Evolutionary conservation across 352 stramenopile genomes (phyloP), one percentile per base, ranked within the genome.

Genomic region (Peronosclerospora sorghi): DNA sequence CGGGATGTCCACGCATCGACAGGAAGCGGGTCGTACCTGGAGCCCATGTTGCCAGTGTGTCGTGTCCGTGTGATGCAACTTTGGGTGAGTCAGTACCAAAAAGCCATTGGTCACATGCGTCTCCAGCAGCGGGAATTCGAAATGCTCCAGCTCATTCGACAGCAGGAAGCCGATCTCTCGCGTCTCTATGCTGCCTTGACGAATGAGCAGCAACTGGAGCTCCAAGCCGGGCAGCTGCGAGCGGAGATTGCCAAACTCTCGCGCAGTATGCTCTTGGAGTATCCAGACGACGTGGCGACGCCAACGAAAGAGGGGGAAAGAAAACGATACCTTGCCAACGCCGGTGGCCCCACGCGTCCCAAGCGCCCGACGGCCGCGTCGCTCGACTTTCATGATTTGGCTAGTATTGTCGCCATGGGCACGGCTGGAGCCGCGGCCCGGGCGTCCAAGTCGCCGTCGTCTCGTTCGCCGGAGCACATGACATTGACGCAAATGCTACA

Each of bases 101-200:
- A 92, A 32, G 79, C 79, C 1, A 87, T 92, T 36, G 82, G 79
- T 17, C 79, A 92, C 50, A 92, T 92, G 79, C 72, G 79, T 1
- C 43, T 92, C 27, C 79, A 92, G 46, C 79, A 92, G 54, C 79
- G 79, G 21, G 79, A 92, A 41, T 85, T 83, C 15, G 79, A 92
- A 29, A 87, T 92, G 73, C 58, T 87, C 14, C 58, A 74, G 46
- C 44, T 92, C 14, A 88, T 92, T 49, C 72, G 77, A 5, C 74
- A 87, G 46, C 79, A 92, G 48, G 79, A 92, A 45, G 64, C 69
- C 0, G 64, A 92, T 44, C 55, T 92, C 3, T 84, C 74, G 10
- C 62, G 68, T 23, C 43, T 88, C 8, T 78, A 81, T 24, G 69
- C 70, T 2, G 54, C 80, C 8, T 32, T 91, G 14, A 71, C 54